A percentile compares a stretch with the other conserved stretches of the same genome.
Conservation (phyloP, 352 stramenopile genomes). For the Phytophthora citricola region DNA sequence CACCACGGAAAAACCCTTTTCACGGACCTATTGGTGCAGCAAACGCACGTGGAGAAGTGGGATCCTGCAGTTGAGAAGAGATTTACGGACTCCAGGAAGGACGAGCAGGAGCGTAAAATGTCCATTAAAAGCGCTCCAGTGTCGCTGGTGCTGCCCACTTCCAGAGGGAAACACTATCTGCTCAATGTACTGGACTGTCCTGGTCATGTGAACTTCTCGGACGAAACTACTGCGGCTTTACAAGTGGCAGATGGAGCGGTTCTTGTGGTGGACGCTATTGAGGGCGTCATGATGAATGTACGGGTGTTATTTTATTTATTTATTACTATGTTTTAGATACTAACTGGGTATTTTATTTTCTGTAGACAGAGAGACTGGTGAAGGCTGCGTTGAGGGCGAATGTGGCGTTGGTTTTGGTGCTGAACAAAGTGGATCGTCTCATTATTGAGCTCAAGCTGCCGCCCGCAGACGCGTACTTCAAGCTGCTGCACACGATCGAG, state of each 20-base stretch:
- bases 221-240: conserved; percentile 94
- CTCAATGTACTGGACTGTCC: conserved; percentile 98
- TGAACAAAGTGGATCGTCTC: conserved; percentile 99
- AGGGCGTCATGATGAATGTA: conserved; percentile 98
- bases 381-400: conserved; percentile 92
- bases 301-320: conserved; percentile 4
- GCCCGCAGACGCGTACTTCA: conserved; percentile 98
- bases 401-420: conserved; percentile 90
- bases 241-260: conserved; percentile 95
- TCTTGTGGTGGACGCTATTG: conserved; percentile 97
- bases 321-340: conserved; percentile 12
- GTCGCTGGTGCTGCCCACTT: conserved; percentile 94
- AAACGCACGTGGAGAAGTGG: conserved; percentile 90
- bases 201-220: conserved; percentile 98
- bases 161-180: conserved; percentile 95
- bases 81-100: conserved; percentile 96
- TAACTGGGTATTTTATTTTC: background rate
- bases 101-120: conserved; percentile 97
- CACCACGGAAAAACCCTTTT: conserved; percentile 97
- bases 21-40: conserved; percentile 91
- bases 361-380: conserved; percentile 95
- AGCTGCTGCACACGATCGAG: conserved; percentile 97
- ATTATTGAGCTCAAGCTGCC: conserved; percentile 99
- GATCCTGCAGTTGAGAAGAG: conserved; percentile 80
- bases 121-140: conserved; percentile 98